These are phyloP conservation scores for Hymenotorrendiella dingleyae DNA, from an alignment of 2,329 filamentous ascomycete species.

Conservation along the genomic window DNA sequence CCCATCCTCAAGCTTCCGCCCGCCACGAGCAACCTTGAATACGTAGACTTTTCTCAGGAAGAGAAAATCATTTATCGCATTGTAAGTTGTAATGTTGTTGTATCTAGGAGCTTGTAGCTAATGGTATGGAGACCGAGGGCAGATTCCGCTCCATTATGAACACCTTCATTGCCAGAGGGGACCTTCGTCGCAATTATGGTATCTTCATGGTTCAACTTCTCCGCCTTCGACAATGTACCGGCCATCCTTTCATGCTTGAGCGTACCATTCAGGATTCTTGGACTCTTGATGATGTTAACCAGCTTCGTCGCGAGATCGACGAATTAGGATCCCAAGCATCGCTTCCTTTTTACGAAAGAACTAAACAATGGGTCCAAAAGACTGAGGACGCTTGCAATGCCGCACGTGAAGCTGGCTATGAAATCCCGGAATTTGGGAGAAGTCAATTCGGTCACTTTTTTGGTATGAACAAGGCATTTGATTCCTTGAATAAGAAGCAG, in stretches of 20 bases:
- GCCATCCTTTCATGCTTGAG: conserved; percentile 30
- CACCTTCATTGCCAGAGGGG: conserved; percentile 16
- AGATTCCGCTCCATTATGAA: conserved; percentile 27
- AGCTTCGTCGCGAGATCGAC: conserved; percentile 12
- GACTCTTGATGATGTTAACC: conserved; percentile 22
- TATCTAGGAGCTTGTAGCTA: background rate
- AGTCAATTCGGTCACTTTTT: conserved; percentile 27
- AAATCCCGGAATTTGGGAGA: conserved; percentile 17
- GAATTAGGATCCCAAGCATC: conserved; percentile 1
- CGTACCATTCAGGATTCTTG: conserved; percentile 27
- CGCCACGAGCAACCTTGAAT: conserved; percentile 37
- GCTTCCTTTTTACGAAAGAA: conserved; percentile 26
- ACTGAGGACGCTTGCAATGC: background rate
- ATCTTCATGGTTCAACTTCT: conserved; percentile 29
- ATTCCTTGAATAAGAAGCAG: conserved; percentile 27
- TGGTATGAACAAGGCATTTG: conserved; percentile 28
- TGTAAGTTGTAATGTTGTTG: conserved; percentile 36
- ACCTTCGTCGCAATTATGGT: conserved; percentile 18
- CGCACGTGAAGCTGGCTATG: background rate
- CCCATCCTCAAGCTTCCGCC: conserved; percentile 49
- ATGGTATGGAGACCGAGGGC: conserved; percentile 32
- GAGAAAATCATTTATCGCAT: conserved; percentile 49
- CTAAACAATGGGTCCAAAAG: conserved; percentile 20
- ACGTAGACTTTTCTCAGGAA: conserved; percentile 43
- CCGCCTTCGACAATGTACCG: conserved; percentile 28